phyloP scores from a whole-genome alignment of 2,329 filamentous ascomycete species.

The Didymella exigua region DNA sequence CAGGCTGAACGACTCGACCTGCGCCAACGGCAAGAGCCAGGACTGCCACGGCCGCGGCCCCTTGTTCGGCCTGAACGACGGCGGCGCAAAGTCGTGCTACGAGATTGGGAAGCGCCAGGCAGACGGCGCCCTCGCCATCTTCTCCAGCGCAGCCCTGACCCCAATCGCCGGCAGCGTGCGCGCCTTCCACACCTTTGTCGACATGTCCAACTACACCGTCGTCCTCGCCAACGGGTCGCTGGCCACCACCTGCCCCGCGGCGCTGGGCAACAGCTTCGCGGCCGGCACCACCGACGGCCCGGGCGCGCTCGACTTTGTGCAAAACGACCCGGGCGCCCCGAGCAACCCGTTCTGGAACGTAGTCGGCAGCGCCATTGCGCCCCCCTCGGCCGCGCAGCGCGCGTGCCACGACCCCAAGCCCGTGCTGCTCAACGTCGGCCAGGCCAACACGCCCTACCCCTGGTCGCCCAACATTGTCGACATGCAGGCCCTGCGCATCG shows the following conservation, averaged over 20 bases:
- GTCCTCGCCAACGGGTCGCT: slow-evolving; percentile 71
- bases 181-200: slow-evolving; percentile 82
- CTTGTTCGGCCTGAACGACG: slow-evolving; percentile 68
- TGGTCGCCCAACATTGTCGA: slow-evolving; percentile 95
- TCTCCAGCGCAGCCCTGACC: slow-evolving; percentile 58
- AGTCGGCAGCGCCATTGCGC: slow-evolving; percentile 74
- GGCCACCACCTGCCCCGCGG: slow-evolving; percentile 80
- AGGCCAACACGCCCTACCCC: slow-evolving; percentile 75
- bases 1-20: slow-evolving; percentile 82
- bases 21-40: slow-evolving; percentile 69
- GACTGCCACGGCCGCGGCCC: slow-evolving; percentile 77
- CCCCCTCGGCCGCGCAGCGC: slow-evolving; percentile 71
- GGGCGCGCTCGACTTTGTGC: slow-evolving; percentile 90
- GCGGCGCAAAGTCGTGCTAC: slow-evolving; percentile 70
- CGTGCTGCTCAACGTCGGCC: slow-evolving; percentile 85
- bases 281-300: slow-evolving; percentile 92
- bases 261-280: slow-evolving; percentile 89
- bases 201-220: slow-evolving; percentile 80
- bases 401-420: slow-evolving; percentile 82
- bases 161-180: slow-evolving; percentile 70
- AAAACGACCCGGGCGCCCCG: slow-evolving; percentile 77
- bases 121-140: slow-evolving; percentile 63
- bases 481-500: slow-evolving; percentile 82
- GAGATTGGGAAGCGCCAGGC: slow-evolving; percentile 79
- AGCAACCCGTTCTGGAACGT: slow-evolving; percentile 81